Base-by-base conservation (phyloP, 768 basidiomycete genomes). In the Hericium coralloides region DNA sequence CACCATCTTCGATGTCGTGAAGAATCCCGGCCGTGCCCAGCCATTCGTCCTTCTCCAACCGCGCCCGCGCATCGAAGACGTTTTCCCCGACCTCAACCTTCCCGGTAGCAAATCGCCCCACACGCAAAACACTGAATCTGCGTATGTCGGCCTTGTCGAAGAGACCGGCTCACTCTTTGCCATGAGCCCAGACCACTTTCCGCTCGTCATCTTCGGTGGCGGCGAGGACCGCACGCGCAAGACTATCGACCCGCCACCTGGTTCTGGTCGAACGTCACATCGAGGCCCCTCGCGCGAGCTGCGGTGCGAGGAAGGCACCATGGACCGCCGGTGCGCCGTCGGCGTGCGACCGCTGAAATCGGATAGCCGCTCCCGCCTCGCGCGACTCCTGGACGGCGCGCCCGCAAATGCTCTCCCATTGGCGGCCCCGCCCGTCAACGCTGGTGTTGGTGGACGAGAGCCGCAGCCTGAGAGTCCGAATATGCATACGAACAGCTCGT, bases 41-140 rank as follows among this genome's bases (percentile, higher is more conserved):
- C 84, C 93, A 3, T 85, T 95, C 65, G 85, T 92, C 8, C 82
- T 98, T 12, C 82, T 93, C 14, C 95, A 98, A 67, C 94, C 95
- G 12, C 85, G 82, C 1, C 86, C 89, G 0, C 78, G 82, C 37
- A 76, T 93, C 2, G 77, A 84, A 18, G 85, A 92, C 37, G 74
- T 95, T 8, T 75, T 93, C 37, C 84, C 85, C 10, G 67, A 66
- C 15, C 68, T 69, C 31, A 76, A 76, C 56, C 56, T 70, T 25
- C 59, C 66, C 17, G 60, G 65, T 9, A 60, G 66, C 0, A 67
- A 65, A 47, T 68, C 69, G 8, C 73, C 74, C n/a, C 72, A 81
- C 12, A 70, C 77, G 25, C 78, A 76, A 3, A 79, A 82, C 53
- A 69, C 76, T 6, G 79, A 85, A 26, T 78, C 81, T 0, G 92